Conservation (phyloP, 768 basidiomycete species). For the Kwoniella mangroviensis region DNA sequence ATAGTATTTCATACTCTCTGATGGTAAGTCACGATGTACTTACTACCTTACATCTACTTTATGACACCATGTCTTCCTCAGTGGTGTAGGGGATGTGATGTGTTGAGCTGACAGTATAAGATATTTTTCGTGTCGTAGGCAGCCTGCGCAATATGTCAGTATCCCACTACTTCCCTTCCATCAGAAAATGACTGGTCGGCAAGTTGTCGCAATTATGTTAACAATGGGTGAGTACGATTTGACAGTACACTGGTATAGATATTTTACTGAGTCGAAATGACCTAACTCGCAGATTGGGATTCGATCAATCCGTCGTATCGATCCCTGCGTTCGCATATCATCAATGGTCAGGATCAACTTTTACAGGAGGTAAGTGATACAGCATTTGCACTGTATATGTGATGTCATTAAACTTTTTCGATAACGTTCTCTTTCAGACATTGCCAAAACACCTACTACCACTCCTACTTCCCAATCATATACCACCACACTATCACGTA, state of each 20-base stretch:
- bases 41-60: background rate
- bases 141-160: conserved; percentile 31
- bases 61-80: background rate
- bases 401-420: background rate
- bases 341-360: conserved; percentile 23
- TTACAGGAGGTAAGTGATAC: conserved; percentile 10
- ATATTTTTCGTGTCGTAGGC: conserved; percentile 6
- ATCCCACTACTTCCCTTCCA: conserved; percentile 5
- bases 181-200: conserved; percentile 13
- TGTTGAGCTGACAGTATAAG: no score
- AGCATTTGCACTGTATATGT: no score
- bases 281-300: conserved; percentile 20
- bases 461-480: conserved; percentile 17
- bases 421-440: background rate
- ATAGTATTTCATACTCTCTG: conserved; percentile 37
- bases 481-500: conserved; percentile 45
- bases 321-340: conserved; percentile 30
- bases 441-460: conserved; percentile 13
- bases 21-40: conserved; percentile 33
- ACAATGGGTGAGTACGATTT: conserved; percentile 12
- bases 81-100: background rate
- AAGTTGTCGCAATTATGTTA: conserved; percentile 15
- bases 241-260: background rate
- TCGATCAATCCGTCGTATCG: conserved; percentile 16
- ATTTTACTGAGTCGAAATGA: background rate